Conservation (phyloP, 176 grass and related monocot species). For the Saccharum spontaneum region DNA sequence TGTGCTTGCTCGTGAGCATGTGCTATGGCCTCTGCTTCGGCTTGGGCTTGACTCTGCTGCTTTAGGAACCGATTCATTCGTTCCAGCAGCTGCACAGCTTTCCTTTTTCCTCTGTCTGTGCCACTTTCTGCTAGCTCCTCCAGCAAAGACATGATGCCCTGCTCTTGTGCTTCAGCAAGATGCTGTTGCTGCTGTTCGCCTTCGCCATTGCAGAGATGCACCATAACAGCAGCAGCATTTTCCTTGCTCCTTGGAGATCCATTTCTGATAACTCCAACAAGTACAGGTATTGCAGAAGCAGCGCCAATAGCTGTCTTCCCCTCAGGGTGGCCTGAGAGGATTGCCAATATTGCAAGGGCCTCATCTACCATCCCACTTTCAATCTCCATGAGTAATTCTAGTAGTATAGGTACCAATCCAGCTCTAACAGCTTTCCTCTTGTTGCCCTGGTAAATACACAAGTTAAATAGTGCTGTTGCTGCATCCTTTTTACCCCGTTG, state of each 20-base stretch:
- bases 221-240: constrained; percentile 78
- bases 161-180: constrained; percentile 77
- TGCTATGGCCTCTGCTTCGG: constrained; percentile 41
- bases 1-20: constrained; percentile 25
- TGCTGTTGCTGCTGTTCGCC: constrained; percentile 69
- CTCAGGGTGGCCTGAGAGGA: constrained; percentile 79
- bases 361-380: constrained; percentile 76
- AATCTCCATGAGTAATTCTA: constrained; percentile 59
- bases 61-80: constrained; percentile 64
- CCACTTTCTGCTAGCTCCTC: constrained; percentile 70
- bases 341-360: constrained; percentile 79
- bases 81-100: constrained; percentile 73
- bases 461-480: constrained; percentile 77
- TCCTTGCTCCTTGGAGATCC: constrained; percentile 86
- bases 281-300: constrained; percentile 58
- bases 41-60: constrained; percentile 68
- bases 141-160: constrained; percentile 57
- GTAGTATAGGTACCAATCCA: constrained; percentile 67
- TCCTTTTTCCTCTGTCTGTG: constrained; percentile 80
- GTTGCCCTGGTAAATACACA: constrained; percentile 95
- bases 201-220: constrained; percentile 84
- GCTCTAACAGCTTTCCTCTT: constrained; percentile 84
- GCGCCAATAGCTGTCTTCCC: constrained; percentile 68
- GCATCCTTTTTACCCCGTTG: constrained; percentile 89
- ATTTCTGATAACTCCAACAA: constrained; percentile 69